Base-by-base conservation (phyloP, 768 basidiomycete species). In the Chlorophyllum brunneum region DNA sequence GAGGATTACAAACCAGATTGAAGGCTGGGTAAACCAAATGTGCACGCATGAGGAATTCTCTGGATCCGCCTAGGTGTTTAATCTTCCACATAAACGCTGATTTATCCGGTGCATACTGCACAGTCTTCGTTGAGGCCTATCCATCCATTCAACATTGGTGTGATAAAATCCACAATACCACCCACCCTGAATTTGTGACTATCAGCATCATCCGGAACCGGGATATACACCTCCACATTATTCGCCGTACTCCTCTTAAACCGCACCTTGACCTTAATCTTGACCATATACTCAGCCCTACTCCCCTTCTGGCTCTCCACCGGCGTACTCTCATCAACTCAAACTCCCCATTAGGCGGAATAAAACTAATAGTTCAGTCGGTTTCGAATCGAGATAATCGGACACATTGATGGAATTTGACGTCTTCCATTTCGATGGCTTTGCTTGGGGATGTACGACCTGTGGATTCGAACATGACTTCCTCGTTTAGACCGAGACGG, bases 21-120 rank as follows among this genome's bases (percentile, higher is more conserved):
- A 13, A 98, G 97, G 60, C 89, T 92, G 0, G 97, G 97, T 38
- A 99, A 72, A 43, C 95, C 95, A 67, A 98, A 65, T 98, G 97
- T 0, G 97, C 97, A 9, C 97, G 80, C 95, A 98, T 98, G 49
- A 98, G 78, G 71, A 95, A 98, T 65, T 99, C 97, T 33, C 92
- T 83, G 31, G 92, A 92, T 4, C 97, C 97, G 4, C 92, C 95
- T 0, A 99, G 80, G 65, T 95, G 92, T 67, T 98, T 98, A 70
- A 99, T 98, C 71, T 98, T 98, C 97, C 97, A 98, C 1, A 98
- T 91, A 63, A 98, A 98, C 2, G 94, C 93, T 15, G 92, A 92
- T 68, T 98, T 98, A 67, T 99, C 97, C 0, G 95, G 97, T 1
- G 89, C 94, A 63, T 99, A 98, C 57, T 97, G 93, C 2, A 98